Evolutionary conservation across 192 early-diverging fungal genomes (phyloP).

Genomic region (Mortierella alpina): DNA sequence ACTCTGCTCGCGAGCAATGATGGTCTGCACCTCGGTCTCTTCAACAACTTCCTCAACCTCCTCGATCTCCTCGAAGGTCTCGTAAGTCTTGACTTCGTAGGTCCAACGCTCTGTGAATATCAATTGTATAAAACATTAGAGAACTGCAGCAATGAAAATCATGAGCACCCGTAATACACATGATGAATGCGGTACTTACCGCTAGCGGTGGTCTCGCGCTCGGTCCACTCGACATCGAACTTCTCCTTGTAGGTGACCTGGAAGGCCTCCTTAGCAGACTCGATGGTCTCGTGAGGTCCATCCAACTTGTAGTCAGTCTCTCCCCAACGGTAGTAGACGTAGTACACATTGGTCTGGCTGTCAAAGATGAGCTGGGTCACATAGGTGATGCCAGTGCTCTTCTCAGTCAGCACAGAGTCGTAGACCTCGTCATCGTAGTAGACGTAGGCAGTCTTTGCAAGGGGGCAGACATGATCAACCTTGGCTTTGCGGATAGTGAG

Average conservation of each 20-base stretch:
- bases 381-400: too few species aligned
- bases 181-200: too few species aligned
- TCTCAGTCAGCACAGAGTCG: too few species aligned
- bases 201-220: conserved; percentile 19
- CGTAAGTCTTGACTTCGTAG: too few species aligned
- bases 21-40: neutral
- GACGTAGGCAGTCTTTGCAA: conserved; percentile 28
- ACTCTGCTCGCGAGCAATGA: conserved; percentile 27
- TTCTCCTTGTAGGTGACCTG: conserved; percentile 24
- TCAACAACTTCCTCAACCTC: neutral
- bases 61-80: neutral
- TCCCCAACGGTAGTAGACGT: too few species aligned
- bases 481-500: conserved; percentile 33
- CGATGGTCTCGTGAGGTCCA: too few species aligned
- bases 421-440: conserved; percentile 39
- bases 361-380: conserved; percentile 13
- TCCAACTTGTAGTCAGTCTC: conserved; percentile 17
- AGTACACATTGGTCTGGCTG: too few species aligned
- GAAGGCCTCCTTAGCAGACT: too few species aligned
- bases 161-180: too few species aligned
- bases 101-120: too few species aligned
- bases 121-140: too few species aligned
- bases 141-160: too few species aligned
- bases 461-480: conserved; percentile 21
- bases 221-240: conserved; percentile 23